These are phyloP conservation scores for Moricandia moricandioides DNA, from an alignment of 345 rosid genomes.

Conservation along the genomic window DNA sequence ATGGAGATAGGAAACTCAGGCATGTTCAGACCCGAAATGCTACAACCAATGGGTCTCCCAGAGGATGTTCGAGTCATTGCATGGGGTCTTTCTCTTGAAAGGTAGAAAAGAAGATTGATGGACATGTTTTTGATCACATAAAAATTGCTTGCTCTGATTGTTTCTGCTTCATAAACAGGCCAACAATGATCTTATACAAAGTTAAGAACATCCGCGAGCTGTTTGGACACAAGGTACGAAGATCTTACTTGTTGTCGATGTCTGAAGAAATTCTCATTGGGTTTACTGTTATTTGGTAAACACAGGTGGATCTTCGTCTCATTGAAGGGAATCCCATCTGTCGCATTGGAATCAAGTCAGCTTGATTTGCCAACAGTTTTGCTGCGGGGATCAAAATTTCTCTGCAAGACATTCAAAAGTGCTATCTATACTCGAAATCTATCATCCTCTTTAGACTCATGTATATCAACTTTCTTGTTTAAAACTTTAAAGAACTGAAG, in stretches of 20 bases:
- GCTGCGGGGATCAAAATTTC: no score
- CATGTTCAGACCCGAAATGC: conserved; percentile 95
- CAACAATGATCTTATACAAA: conserved; percentile 87
- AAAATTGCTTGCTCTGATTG: neutral
- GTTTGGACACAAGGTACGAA: conserved; percentile 87
- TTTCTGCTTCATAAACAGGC: conserved; percentile 46
- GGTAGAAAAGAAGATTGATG: conserved; percentile 42
- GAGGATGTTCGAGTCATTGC: conserved; percentile 88
- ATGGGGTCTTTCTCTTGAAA: conserved; percentile 97
- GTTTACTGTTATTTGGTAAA: neutral
- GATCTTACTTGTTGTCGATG: neutral
- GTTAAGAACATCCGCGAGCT: conserved; percentile 86
- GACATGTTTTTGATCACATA: neutral
- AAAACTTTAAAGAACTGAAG: no score
- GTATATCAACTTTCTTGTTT: no score
- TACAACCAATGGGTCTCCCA: conserved; percentile 91
- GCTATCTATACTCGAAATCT: no score
- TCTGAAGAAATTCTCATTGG: neutral
- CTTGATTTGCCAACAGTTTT: neutral
- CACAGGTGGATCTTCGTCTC: conserved; percentile 83
- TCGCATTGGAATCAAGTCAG: conserved; percentile 55
- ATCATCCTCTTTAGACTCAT: no score
- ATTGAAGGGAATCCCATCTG: conserved; percentile 74
- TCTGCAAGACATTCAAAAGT: no score
- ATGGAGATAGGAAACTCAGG: conserved; percentile 97